A percentile compares a stretch with the other conserved stretches of the same genome.
These are phyloP conservation scores for Pyricularia grisea DNA, from an alignment of 2,329 filamentous ascomycete genomes.

Conservation along the genomic window DNA sequence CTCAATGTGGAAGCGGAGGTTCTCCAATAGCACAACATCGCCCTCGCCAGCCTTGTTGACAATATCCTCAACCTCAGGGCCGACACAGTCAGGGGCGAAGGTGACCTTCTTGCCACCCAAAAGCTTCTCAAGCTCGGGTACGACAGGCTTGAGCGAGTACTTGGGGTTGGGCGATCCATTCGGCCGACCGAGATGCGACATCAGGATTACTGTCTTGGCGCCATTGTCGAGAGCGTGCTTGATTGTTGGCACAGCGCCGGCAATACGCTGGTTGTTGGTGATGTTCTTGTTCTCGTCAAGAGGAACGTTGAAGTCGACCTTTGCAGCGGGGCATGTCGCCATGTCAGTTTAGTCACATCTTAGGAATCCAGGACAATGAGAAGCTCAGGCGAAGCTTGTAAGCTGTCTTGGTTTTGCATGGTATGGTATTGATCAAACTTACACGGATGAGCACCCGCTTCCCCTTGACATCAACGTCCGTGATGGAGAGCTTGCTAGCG, in stretches of 20 bases:
- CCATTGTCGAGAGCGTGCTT: slow-evolving; percentile 86
- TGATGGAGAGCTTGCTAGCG: slow-evolving; percentile 95
- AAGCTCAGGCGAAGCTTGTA: not conserved
- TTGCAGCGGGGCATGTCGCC: slow-evolving; percentile 20
- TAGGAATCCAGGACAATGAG: not conserved
- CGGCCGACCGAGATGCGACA: slow-evolving; percentile 96
- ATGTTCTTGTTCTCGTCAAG: slow-evolving; percentile 88
- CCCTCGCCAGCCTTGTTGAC: slow-evolving; percentile 77
- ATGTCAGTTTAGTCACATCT: not conserved
- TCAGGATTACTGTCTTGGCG: slow-evolving; percentile 87
- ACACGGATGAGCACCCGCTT: slow-evolving; percentile 95
- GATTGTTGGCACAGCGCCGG: slow-evolving; percentile 89
- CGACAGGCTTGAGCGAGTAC: slow-evolving; percentile 90
- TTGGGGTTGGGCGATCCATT: slow-evolving; percentile 84
- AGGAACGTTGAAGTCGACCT: slow-evolving; percentile 97
- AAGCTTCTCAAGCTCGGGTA: slow-evolving; percentile 84
- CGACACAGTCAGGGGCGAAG: slow-evolving; percentile 86
- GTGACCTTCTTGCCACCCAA: slow-evolving; percentile 69
- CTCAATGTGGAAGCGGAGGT: slow-evolving; percentile 95
- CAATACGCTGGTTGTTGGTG: slow-evolving; percentile 98
- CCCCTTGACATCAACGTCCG: slow-evolving; percentile 92
- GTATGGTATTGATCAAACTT: not conserved
- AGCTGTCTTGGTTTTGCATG: slow-evolving; percentile 47
- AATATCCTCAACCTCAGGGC: slow-evolving; percentile 78
- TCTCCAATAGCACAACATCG: slow-evolving; percentile 86